Evolutionary conservation across 495 filamentous ascomycete species (phyloP).

Genomic region (Podospora sp.): DNA sequence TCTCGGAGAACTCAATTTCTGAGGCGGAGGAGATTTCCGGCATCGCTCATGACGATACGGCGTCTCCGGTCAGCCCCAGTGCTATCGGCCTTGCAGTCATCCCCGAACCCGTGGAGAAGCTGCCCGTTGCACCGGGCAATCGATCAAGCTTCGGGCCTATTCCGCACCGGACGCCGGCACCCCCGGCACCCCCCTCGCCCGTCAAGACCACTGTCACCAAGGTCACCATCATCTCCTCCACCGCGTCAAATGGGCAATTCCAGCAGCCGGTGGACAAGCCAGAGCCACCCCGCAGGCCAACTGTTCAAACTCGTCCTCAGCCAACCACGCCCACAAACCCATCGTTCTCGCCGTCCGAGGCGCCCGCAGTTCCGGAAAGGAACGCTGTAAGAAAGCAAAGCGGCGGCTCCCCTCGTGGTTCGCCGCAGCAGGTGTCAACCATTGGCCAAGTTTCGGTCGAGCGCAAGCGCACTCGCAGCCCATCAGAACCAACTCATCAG

Average conservation of each 20-base stretch:
- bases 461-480: conserved; percentile 27
- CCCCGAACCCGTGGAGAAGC: conserved; percentile 16
- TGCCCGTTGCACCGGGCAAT: neutral
- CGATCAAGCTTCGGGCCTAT: conserved; percentile 18
- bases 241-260: conserved; percentile 29
- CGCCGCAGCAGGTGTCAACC: conserved; percentile 32
- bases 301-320: conserved; percentile 19
- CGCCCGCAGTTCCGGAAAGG: conserved; percentile 43
- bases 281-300: conserved; percentile 25
- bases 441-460: conserved; percentile 40
- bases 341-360: conserved; percentile 12
- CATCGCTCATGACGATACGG: conserved; percentile 14
- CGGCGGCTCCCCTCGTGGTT: conserved; percentile 15
- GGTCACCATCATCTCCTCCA: conserved; percentile 37
- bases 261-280: conserved; percentile 39
- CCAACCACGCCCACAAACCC: conserved; percentile 4
- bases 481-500: conserved; percentile 21
- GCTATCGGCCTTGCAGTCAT: conserved; percentile 18
- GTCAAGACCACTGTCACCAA: conserved; percentile 35
- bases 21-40: conserved; percentile 37
- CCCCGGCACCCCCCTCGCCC: conserved; percentile 25
- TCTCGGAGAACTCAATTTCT: conserved; percentile 38
- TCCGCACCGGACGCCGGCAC: conserved; percentile 22
- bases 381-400: conserved; percentile 37
- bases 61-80: conserved; percentile 21